Evolutionary conservation across 495 filamentous ascomycete species (phyloP).

Genomic region (Hypoxylon lienhwacheense): DNA sequence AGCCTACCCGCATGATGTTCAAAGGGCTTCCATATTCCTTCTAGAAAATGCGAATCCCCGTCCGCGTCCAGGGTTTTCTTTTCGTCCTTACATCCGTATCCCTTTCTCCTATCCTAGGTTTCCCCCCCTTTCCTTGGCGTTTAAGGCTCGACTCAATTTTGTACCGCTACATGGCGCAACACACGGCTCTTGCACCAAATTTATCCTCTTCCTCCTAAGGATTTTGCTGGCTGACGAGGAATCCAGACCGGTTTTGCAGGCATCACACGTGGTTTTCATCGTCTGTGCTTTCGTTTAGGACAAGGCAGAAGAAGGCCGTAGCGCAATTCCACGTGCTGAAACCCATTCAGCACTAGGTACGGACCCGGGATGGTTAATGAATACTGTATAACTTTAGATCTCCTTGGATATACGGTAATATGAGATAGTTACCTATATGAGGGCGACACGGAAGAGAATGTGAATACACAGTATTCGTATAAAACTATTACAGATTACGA

Average conservation of each 20-base stretch:
- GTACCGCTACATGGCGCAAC: constrained; percentile 4
- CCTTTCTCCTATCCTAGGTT: too few species aligned
- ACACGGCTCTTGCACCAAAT: constrained; percentile 4
- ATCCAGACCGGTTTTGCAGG: constrained; percentile 20
- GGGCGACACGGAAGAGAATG: too few species aligned
- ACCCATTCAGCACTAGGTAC: constrained; percentile 1
- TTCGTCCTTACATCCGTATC: constrained; percentile 3
- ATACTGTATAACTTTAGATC: too few species aligned
- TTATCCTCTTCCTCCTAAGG: constrained; percentile 17
- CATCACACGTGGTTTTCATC: constrained; percentile 29
- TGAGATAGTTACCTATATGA: too few species aligned
- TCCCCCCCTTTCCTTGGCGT: neutral
- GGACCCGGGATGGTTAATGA: too few species aligned
- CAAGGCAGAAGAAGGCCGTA: constrained; percentile 17
- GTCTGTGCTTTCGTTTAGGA: constrained; percentile 31
- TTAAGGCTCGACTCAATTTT: neutral
- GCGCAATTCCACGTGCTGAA: constrained; percentile 29
- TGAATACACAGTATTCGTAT: too few species aligned
- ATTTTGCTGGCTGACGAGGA: constrained; percentile 24
- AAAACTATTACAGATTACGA: too few species aligned
- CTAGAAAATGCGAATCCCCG: constrained; percentile 16
- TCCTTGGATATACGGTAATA: too few species aligned
- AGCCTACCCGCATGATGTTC: constrained; percentile 9
- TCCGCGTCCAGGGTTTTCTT: neutral
- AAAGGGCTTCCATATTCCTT: constrained; percentile 16